Conservation (phyloP, 495 filamentous ascomycete genomes). For the Penicillium subrubescens region DNA sequence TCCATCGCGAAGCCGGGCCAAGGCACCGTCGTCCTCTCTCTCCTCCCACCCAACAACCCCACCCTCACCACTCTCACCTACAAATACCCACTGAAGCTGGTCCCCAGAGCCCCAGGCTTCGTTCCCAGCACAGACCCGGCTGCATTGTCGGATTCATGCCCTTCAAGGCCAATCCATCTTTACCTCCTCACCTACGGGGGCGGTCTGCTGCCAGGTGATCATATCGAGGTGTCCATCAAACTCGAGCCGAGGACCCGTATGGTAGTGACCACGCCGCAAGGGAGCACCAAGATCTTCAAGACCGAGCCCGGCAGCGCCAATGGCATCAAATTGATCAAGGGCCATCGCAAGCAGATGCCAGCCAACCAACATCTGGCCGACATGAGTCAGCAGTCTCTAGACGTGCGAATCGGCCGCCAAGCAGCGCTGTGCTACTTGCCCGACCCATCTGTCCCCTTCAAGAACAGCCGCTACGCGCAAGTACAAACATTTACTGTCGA, state of each 20-base stretch:
- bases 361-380: conserved; percentile 33
- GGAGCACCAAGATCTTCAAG: conserved; percentile 94
- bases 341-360: conserved; percentile 31
- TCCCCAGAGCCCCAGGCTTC: conserved; percentile 62
- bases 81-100: conserved; percentile 93
- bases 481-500: conserved; percentile 73
- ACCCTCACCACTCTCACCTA: conserved; percentile 76
- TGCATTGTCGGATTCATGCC: conserved; percentile 28
- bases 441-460: conserved; percentile 90
- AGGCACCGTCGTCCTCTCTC: conserved; percentile 71
- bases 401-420: conserved; percentile 58
- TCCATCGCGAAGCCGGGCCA: conserved; percentile 73
- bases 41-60: conserved; percentile 71
- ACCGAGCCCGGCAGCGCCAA: conserved; percentile 50
- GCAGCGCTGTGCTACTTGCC: conserved; percentile 88
- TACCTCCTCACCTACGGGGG: conserved; percentile 96
- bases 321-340: conserved; percentile 30
- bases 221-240: conserved; percentile 69
- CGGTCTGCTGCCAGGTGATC: conserved; percentile 84
- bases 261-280: conserved; percentile 82
- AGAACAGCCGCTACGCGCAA: conserved; percentile 77
- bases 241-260: conserved; percentile 68
- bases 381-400: conserved; percentile 69
- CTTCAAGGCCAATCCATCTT: conserved; percentile 56
- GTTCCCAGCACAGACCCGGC: conserved; percentile 31